Conservation (phyloP, 805 yeast species). For the Metschnikowia anglica region DNA sequence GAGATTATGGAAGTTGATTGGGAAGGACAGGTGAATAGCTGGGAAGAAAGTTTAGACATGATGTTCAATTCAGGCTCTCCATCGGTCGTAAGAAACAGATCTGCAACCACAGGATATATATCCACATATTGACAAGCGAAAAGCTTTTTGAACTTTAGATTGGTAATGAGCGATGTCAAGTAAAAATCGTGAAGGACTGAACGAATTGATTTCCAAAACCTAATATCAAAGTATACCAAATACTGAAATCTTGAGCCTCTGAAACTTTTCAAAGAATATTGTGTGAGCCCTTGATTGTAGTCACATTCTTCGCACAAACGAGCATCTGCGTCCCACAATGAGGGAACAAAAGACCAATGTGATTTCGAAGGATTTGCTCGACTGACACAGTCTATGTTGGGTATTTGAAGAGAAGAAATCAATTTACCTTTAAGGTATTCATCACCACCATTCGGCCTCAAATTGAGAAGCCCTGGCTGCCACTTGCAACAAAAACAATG, state of each 20-base stretch:
- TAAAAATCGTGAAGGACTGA: slow-evolving; percentile 59
- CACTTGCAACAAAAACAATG: slow-evolving; percentile 61
- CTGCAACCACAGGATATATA: slow-evolving; percentile 71
- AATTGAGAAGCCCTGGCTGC: slow-evolving; percentile 47
- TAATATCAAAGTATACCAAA: slow-evolving; percentile 61
- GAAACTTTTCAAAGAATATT: slow-evolving; percentile 25
- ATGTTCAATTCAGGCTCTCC: slow-evolving; percentile 86
- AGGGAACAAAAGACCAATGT: slow-evolving; percentile 43
- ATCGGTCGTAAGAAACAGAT: slow-evolving; percentile 68
- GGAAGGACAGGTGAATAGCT: slow-evolving; percentile 86
- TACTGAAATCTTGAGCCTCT: slow-evolving; percentile 59
- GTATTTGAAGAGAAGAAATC: slow-evolving; percentile 37
- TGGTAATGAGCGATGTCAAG: slow-evolving; percentile 62
- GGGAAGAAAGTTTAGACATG: slow-evolving; percentile 73
- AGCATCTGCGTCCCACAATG: slow-evolving; percentile 48
- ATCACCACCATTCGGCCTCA: slow-evolving; percentile 8
- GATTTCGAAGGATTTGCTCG: slow-evolving; percentile 13
- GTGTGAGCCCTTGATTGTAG: slow-evolving; percentile 37
- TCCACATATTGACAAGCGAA: slow-evolving; percentile 80
- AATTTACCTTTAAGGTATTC: slow-evolving; percentile 33
- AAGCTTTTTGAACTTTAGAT: slow-evolving; percentile 52
- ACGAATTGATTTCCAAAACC: slow-evolving; percentile 69
- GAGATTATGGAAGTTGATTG: slow-evolving; percentile 61
- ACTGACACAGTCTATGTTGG: slow-evolving; percentile 26
- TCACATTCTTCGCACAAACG: slow-evolving; percentile 47